Conservation (phyloP, 202 grass and related monocot species). For the Sporobolus alterniflorus region DNA sequence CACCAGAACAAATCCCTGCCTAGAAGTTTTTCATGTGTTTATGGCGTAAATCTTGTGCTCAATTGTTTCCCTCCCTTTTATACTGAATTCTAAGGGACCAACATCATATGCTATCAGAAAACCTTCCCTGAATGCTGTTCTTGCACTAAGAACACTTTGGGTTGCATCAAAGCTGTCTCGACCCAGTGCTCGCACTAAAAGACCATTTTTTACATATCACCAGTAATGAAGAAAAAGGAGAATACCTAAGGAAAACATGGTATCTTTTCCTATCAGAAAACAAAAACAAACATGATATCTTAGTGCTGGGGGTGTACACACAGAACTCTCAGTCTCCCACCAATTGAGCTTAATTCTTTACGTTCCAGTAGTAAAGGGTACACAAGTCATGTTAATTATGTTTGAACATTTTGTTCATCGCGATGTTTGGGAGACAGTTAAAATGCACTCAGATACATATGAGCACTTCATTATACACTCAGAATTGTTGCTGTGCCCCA, state of each 20-base stretch:
- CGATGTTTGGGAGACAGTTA: too few relatives aligned
- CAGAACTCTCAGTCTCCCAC: background rate
- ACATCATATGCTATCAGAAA: background rate
- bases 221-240: background rate
- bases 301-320: background rate
- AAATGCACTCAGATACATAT: too few relatives aligned
- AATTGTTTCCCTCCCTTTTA: background rate
- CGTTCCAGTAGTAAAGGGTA: background rate
- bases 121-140: background rate
- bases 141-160: background rate
- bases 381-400: too few relatives aligned
- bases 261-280: background rate
- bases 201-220: background rate
- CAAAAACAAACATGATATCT: background rate
- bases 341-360: background rate
- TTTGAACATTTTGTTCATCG: too few relatives aligned
- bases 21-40: background rate
- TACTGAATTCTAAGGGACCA: background rate
- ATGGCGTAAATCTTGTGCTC: background rate
- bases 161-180: background rate
- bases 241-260: background rate
- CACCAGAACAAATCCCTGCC: background rate
- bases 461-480: too few relatives aligned
- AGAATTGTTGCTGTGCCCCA: too few relatives aligned
- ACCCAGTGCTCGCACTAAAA: background rate